Evolutionary conservation across 768 basidiomycete species (phyloP).

Genomic region (Leccinum disarticulatum): DNA sequence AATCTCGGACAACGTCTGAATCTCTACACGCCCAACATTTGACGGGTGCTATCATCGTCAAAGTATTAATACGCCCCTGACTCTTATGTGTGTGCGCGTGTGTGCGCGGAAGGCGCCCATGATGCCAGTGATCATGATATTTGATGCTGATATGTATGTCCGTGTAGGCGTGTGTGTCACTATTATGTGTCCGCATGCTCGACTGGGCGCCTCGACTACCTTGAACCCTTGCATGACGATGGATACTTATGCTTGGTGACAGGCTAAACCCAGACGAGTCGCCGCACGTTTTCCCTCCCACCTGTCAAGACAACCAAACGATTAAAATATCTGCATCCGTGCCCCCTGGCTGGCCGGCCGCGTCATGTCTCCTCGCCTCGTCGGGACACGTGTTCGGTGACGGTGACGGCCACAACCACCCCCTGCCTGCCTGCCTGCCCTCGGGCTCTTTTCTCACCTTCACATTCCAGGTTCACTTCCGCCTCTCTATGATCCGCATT

Average conservation of each 20-base stretch:
- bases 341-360: not conserved
- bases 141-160: not conserved
- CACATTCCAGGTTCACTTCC: constrained; percentile 15
- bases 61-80: not conserved
- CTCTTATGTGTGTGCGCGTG: not conserved
- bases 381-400: constrained; percentile 16
- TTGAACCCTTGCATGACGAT: constrained; percentile 1
- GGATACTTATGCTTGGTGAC: not conserved
- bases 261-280: not conserved
- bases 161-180: not conserved
- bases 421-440: not conserved
- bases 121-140: not conserved
- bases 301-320: not conserved
- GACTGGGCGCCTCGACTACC: constrained; percentile 2
- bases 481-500: constrained; percentile 17
- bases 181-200: not conserved
- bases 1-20: too few species aligned
- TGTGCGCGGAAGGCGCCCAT: not conserved
- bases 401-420: not conserved
- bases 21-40: not conserved
- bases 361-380: not conserved
- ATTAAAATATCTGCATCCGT: not conserved
- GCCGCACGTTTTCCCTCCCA: not conserved
- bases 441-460: not conserved
- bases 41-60: not conserved